phyloP scores from a whole-genome alignment of 352 stramenopile species.

The Globisporangium nodosum region DNA sequence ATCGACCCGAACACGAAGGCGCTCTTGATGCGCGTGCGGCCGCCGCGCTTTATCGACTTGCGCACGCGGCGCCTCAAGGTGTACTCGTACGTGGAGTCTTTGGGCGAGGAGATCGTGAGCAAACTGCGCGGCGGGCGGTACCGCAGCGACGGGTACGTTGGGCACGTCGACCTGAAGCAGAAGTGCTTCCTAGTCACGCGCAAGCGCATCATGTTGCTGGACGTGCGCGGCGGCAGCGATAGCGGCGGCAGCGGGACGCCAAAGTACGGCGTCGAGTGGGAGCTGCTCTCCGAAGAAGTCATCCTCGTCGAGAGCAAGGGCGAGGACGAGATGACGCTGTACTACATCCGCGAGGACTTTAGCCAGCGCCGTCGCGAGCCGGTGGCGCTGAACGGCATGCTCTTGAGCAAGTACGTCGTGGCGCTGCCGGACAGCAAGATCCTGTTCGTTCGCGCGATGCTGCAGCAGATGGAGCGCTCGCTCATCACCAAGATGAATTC shows the following conservation, averaged over 20 bases:
- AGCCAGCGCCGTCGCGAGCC: constrained; percentile 7
- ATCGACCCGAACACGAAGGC: constrained; percentile 79
- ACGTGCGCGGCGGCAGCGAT: constrained; percentile 38
- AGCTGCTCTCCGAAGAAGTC: constrained; percentile 72
- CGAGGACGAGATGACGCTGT: constrained; percentile 36
- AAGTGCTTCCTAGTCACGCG: constrained; percentile 82
- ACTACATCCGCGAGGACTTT: constrained; percentile 77
- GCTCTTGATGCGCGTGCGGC: constrained; percentile 65
- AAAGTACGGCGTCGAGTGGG: constrained; percentile 79
- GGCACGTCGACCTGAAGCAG: constrained; percentile 77
- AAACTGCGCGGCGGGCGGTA: constrained; percentile 77
- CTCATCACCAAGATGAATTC: constrained; percentile 62
- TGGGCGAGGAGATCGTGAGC: constrained; percentile 83
- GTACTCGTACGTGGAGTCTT: constrained; percentile 85
- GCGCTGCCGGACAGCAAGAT: constrained; percentile 67
- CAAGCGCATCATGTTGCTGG: constrained; percentile 74
- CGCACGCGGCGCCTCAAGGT: constrained; percentile 76
- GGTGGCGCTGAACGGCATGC: constrained; percentile 43
- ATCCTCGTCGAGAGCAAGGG: constrained; percentile 64
- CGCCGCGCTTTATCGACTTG: constrained; percentile 75
- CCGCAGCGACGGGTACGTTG: constrained; percentile 72
- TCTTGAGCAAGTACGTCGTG: constrained; percentile 75
- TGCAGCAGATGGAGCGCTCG: constrained; percentile 81
- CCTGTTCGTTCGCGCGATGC: constrained; percentile 78
- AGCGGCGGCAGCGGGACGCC: constrained; percentile 11